Evolutionary conservation across 1,139 yeast genomes (phyloP).

Genomic region (Chernovozyma aurita): DNA sequence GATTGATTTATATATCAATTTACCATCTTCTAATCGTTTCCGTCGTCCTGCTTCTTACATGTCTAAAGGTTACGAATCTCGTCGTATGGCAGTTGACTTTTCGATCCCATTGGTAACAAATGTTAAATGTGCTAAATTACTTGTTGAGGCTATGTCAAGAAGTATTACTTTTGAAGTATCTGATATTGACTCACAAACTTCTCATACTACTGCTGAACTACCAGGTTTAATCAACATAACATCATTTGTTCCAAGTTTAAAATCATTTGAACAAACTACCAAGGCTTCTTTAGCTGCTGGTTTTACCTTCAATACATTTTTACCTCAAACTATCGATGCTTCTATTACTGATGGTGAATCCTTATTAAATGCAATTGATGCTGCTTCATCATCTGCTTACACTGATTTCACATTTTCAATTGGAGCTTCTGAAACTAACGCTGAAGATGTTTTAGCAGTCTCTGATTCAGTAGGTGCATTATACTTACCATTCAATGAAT

Average conservation of each 20-base stretch:
- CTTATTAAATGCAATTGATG: slow-evolving; percentile 58
- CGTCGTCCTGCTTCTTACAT: slow-evolving; percentile 98
- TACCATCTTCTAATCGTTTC: slow-evolving; percentile 95
- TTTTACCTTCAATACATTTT: slow-evolving; percentile 78
- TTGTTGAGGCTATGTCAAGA: slow-evolving; percentile 89
- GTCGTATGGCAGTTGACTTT: slow-evolving; percentile 99
- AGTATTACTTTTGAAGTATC: slow-evolving; percentile 63
- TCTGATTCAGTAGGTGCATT: slow-evolving; percentile 71
- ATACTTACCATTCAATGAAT: slow-evolving; percentile 75
- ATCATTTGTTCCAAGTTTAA: slow-evolving; percentile 69
- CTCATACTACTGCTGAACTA: slow-evolving; percentile 73
- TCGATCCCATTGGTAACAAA: slow-evolving; percentile 97
- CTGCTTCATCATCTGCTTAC: slow-evolving; percentile 56
- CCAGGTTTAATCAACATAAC: slow-evolving; percentile 88
- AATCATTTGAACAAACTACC: slow-evolving; percentile 62
- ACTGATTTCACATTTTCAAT: slow-evolving; percentile 81
- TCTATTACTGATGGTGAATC: slow-evolving; percentile 62
- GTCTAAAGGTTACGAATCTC: slow-evolving; percentile 95
- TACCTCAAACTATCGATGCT: slow-evolving; percentile 69
- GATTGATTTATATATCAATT: slow-evolving; percentile 92
- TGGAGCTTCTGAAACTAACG: slow-evolving; percentile 75
- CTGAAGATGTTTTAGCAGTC: slow-evolving; percentile 57
- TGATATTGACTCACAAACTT: slow-evolving; percentile 84
- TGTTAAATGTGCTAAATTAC: slow-evolving; percentile 93
- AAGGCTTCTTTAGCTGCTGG: slow-evolving; percentile 79